phyloP scores from a whole-genome alignment of 2,329 filamentous ascomycete species.

The Plectosphaerella sp. region DNA sequence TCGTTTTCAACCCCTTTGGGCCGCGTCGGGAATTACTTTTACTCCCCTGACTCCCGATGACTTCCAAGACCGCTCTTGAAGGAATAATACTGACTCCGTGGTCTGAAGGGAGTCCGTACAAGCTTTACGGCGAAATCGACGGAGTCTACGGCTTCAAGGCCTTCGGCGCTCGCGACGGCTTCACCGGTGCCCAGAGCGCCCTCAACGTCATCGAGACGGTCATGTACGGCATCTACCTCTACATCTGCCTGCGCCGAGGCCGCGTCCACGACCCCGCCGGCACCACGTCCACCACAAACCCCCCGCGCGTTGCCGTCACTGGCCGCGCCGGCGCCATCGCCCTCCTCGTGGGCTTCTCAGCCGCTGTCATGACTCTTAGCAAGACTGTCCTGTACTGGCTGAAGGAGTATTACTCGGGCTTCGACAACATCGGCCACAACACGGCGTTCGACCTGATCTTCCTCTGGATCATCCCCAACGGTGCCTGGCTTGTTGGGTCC shows the following conservation, averaged over 20 bases:
- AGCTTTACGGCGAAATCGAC: slow-evolving; percentile 75
- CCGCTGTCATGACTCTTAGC: slow-evolving; percentile 55
- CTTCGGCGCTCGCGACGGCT: slow-evolving; percentile 64
- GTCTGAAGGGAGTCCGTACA: slow-evolving; percentile 56
- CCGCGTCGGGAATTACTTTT: no score
- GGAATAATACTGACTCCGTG: no score
- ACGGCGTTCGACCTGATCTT: slow-evolving; percentile 34
- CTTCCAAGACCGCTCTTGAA: no score
- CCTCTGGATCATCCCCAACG: slow-evolving; percentile 56
- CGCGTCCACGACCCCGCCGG: slow-evolving; percentile 14
- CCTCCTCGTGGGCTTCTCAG: slow-evolving; percentile 44
- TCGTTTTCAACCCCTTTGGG: no score
- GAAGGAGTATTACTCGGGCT: slow-evolving; percentile 52
- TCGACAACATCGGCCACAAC: slow-evolving; percentile 56
- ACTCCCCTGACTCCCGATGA: no score
- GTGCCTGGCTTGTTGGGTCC: slow-evolving; percentile 50
- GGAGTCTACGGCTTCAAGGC: slow-evolving; percentile 77
- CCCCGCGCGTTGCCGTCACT: slow-evolving; percentile 25
- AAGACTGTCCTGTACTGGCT: slow-evolving; percentile 60
- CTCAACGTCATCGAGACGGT: slow-evolving; percentile 66
- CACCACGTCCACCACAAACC: slow-evolving; percentile 10
- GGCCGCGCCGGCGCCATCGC: slow-evolving; percentile 41
- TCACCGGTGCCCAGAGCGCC: slow-evolving; percentile 68
- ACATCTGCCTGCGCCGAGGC: slow-evolving; percentile 22
- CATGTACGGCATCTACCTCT: slow-evolving; percentile 57